These are phyloP conservation scores for Flaveria brownii DNA, from an alignment of 129 eudicot genomes.

Conservation along the genomic window DNA sequence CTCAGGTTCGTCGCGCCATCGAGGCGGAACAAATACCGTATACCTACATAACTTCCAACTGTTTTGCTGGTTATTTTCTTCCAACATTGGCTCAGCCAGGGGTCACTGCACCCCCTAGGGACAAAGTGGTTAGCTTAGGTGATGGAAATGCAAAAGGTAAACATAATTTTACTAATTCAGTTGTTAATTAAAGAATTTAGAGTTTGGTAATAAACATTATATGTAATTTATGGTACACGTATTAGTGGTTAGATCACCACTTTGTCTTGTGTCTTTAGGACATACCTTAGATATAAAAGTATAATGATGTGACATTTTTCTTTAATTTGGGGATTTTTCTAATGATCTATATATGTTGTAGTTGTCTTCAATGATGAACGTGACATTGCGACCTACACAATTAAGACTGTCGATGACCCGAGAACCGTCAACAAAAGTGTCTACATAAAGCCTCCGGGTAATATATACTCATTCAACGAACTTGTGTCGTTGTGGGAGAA, in stretches of 20 bases:
- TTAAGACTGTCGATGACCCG: too few relatives aligned
- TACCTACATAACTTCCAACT: constrained; percentile 32
- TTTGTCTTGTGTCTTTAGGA: too few relatives aligned
- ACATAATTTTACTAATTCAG: not conserved
- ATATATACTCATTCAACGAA: constrained; percentile 39
- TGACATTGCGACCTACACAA: constrained; percentile 44
- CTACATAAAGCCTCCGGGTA: constrained; percentile 37
- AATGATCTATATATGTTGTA: constrained; percentile 19
- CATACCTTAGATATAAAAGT: too few relatives aligned
- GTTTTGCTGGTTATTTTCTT: constrained; percentile 40
- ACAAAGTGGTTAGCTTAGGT: constrained; percentile 44
- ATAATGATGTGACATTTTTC: too few relatives aligned
- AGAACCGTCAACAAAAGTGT: constrained; percentile 44
- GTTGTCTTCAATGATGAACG: constrained; percentile 41
- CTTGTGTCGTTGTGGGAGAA: constrained; percentile 50
- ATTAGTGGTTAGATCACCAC: too few relatives aligned
- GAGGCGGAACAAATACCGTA: constrained; percentile 40
- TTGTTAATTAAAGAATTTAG: too few relatives aligned
- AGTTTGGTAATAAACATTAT: too few relatives aligned
- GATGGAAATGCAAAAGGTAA: constrained; percentile 46
- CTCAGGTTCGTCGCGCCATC: constrained; percentile 34
- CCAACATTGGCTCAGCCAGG: constrained; percentile 35
- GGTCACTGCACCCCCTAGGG: constrained; percentile 47
- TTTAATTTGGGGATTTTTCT: not conserved
- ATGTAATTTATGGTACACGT: too few relatives aligned